Evolutionary conservation across 805 yeast species (phyloP), one percentile per base, ranked within the genome.

Genomic region (Saccharomyces jurei): DNA sequence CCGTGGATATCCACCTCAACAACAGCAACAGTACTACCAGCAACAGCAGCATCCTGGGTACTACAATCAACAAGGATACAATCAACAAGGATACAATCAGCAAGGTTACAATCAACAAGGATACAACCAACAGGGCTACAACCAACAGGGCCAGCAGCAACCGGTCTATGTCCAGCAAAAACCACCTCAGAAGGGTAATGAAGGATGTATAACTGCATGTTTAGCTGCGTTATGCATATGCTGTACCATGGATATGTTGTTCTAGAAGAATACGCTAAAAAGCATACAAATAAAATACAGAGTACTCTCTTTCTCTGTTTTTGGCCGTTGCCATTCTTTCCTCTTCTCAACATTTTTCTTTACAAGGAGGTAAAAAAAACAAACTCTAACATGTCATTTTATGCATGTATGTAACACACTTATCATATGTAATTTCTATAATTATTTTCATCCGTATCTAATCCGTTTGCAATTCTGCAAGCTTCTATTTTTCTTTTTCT

Each of bases 161-260:
- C 82, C 82, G 0, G 72, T 78, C 10, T 79, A 79, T 51, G 81
- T 78, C 25, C 83, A 79, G 59, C 82, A 77, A 59, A 77, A 67
- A 51, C 77, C 75, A 6, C 74, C 68, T 32, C 60, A 60, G 31
- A 63, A 63, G 25, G 72, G 71, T 50, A 71, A 71, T 52, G 65
- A 67, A 10, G 78, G 71, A 56, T 80, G 83, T 67, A 68, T 78
- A 60, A 68, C 77, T 61, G 83, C 78, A 11, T 80, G 83, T 71
- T 63, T 80, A 48, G 82, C 80, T 25, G 82, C 80, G 26, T 54
- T 79, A 65, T 80, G 84, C 75, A 58, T 80, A 56, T 80, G 84
- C 63, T 79, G 81, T 64, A 76, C 83, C 27, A 60, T 80, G 55
- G 83, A 80, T 61, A 76, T 80, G 53, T 52, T 80, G 17, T 76